Evolutionary conservation across 202 grass and related monocot species (phyloP).

Genomic region (Eragrostis tef): DNA sequence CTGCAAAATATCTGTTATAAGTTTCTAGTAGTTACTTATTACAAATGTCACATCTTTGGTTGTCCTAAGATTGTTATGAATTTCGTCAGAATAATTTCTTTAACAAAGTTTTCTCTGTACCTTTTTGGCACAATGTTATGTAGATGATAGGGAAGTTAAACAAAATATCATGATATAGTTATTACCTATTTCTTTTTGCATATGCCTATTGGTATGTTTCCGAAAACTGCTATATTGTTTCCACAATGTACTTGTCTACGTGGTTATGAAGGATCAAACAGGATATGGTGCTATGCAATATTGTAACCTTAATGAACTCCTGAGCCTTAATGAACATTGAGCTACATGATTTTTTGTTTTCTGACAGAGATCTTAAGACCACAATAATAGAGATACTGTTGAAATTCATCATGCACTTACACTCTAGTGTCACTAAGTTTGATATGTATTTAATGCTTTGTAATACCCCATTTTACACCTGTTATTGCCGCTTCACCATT

Average conservation of each 20-base stretch:
- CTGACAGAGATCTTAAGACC: slow-evolving; percentile 8
- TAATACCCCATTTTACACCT: slow-evolving; percentile 13
- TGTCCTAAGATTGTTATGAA: background rate
- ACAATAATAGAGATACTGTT: background rate
- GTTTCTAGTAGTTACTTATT: slow-evolving; percentile 4
- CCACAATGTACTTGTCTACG: background rate
- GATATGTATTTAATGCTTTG: background rate
- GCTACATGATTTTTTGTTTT: slow-evolving; percentile 26
- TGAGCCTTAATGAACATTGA: background rate
- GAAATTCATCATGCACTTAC: background rate
- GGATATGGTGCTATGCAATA: background rate
- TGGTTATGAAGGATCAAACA: background rate
- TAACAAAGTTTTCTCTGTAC: background rate
- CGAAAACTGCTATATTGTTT: background rate
- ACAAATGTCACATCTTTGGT: too few species aligned
- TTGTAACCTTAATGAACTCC: background rate
- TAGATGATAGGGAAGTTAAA: background rate
- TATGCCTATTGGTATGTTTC: background rate
- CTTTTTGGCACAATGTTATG: background rate
- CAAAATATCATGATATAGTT: background rate
- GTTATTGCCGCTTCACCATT: background rate
- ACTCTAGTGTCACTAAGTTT: slow-evolving; percentile 8
- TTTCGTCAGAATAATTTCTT: background rate
- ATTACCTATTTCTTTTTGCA: background rate
- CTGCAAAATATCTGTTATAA: background rate